Evolutionary conservation across 1,284 basidiomycete species (phyloP).

Genomic region (Flammula alnicola): DNA sequence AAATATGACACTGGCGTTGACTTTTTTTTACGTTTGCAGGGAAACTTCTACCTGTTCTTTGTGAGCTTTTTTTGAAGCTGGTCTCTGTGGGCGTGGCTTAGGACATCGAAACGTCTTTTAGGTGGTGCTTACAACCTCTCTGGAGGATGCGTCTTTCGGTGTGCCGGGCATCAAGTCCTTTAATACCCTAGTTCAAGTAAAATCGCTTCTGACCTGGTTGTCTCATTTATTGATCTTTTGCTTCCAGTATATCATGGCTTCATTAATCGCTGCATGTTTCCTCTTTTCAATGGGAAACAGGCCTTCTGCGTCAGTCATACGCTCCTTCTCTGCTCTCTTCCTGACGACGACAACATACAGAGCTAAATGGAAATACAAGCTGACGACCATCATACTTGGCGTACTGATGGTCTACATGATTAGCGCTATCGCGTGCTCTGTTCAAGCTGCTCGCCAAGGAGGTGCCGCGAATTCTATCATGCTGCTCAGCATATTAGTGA

Average conservation of each 20-base stretch:
- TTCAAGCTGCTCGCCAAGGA: constrained; percentile 69
- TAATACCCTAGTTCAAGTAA: constrained; percentile 80
- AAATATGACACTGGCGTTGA: neutral
- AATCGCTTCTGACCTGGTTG: constrained; percentile 14
- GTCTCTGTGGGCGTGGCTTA: neutral
- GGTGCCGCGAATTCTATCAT: constrained; percentile 74
- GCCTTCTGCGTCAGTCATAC: constrained; percentile 76
- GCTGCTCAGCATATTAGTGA: constrained; percentile 84
- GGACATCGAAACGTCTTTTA: constrained; percentile 30
- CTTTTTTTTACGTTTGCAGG: constrained; percentile 49
- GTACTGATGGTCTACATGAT: constrained; percentile 84
- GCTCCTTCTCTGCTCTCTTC: no score
- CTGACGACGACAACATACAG: constrained; percentile 43
- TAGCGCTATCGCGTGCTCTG: constrained; percentile 71
- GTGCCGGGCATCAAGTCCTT: constrained; percentile 75
- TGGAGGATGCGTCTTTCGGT: constrained; percentile 79
- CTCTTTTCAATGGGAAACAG: constrained; percentile 97
- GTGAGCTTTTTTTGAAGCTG: constrained; percentile 50
- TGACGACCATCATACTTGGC: constrained; percentile 79
- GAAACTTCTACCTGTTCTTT: constrained; percentile 97
- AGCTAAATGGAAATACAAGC: constrained; percentile 85
- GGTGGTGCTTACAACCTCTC: constrained; percentile 87
- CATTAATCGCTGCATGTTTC: constrained; percentile 87
- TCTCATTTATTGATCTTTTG: neutral
- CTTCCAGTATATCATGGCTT: constrained; percentile 82